Evolutionary conservation across 2,329 filamentous ascomycete genomes (phyloP).

Genomic region (Monilinia polystroma): DNA sequence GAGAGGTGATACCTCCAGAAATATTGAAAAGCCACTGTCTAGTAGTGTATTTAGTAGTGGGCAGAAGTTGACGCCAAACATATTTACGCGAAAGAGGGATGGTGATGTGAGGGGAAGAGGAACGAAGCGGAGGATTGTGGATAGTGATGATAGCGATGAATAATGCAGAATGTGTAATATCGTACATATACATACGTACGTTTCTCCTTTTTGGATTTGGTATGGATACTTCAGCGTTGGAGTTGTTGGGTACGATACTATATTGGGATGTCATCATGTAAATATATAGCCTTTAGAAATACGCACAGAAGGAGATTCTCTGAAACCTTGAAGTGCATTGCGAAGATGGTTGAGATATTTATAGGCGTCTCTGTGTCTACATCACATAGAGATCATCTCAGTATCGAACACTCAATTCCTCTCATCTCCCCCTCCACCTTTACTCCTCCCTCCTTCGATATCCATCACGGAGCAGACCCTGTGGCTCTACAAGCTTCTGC

Average conservation of each 20-base stretch:
- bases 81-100: conserved; percentile 19
- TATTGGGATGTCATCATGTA: not conserved
- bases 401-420: too few relatives aligned
- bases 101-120: not conserved
- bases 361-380: too few relatives aligned
- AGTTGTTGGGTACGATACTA: not conserved
- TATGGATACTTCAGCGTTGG: not conserved
- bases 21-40: not conserved
- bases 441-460: too few relatives aligned
- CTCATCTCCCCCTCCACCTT: too few relatives aligned
- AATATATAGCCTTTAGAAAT: not conserved
- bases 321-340: too few relatives aligned
- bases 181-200: conserved; percentile 1
- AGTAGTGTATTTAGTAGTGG: conserved; percentile 7
- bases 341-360: too few relatives aligned
- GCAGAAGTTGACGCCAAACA: conserved; percentile 15
- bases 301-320: too few relatives aligned
- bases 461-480: too few relatives aligned
- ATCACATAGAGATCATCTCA: too few relatives aligned
- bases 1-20: not conserved
- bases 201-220: not conserved
- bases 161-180: not conserved
- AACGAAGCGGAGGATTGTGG: conserved; percentile 13
- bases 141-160: conserved; percentile 18
- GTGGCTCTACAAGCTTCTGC: too few relatives aligned